Evolutionary conservation across 495 filamentous ascomycete genomes (phyloP), one percentile per base, ranked within the genome.

Genomic region (Emericellopsis terricola): DNA sequence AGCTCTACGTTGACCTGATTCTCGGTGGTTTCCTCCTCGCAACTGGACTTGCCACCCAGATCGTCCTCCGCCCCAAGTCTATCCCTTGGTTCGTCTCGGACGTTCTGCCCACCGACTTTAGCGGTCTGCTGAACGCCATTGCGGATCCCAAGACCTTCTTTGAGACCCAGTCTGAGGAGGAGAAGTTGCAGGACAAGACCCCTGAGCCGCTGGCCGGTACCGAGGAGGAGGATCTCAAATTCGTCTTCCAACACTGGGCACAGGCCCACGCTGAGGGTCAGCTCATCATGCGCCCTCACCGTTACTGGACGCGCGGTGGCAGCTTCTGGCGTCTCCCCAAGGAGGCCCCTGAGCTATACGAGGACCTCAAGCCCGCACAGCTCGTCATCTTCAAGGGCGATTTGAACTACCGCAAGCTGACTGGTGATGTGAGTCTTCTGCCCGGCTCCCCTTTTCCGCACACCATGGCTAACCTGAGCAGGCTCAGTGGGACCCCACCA

Each of bases 11-110:
- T 38, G 89, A 97, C 46, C 62, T 96, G 8, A 75, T 94, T 29
- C 64, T 97, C 2, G 85, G 79, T 4, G 89, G 84, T 2, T 97
- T 89, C 47, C 63, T 97, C 3, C 62, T 97, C 5, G 72, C 77
- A 0, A 56, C 81, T 3, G 79, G 76, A 0, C 64, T 97, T 13
- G 89, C 87, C 1, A 93, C 86, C 0, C 72, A 68, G 4, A 64
- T 96, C 10, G 73, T 94, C n/a, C 68, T 97, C 6, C 84, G 93
- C 49, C 82, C 89, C 4, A 97, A 97, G 55, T 70, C 71, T 21
- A 79, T 96, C 33, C 89, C 89, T 0, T 97, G 89, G 89, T 97
- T 96, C 43, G 89, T 97, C 29, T 93, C 83, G 0, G 89, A 97
- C 44, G 89, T 96, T 9, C 53, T 92, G 8, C 82, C 85, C 0